These are phyloP conservation scores for Prunus mume DNA, from an alignment of 306 rosid species.

Conservation along the genomic window DNA sequence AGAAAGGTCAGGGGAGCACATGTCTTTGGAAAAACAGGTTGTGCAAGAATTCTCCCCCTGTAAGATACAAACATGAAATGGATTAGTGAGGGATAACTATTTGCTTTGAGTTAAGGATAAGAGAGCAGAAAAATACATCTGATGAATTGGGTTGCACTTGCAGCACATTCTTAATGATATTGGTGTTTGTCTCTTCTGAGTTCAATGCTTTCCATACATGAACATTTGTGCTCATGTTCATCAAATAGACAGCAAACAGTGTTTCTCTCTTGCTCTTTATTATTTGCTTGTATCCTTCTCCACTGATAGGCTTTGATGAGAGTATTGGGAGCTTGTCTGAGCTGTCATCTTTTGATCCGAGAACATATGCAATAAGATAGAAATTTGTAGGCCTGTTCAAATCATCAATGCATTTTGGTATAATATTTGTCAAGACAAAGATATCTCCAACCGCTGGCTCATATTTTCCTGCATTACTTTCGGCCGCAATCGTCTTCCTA, in stretches of 20 bases:
- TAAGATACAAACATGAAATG: neutral
- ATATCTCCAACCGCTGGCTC: constrained; percentile 49
- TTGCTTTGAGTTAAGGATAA: neutral
- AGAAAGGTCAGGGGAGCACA: neutral
- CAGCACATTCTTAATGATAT: constrained; percentile 35
- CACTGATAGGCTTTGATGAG: constrained; percentile 15
- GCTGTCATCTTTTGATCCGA: neutral
- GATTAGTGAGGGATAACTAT: neutral
- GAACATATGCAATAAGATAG: constrained; percentile 33
- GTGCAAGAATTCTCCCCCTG: constrained; percentile 39
- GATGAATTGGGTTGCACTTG: constrained; percentile 37
- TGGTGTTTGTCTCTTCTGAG: constrained; percentile 4
- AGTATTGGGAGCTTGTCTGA: neutral
- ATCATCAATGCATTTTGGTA: constrained; percentile 29
- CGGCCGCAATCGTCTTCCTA: neutral
- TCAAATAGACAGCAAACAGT: constrained; percentile 21
- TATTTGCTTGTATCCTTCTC: neutral
- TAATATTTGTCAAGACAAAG: constrained; percentile 42
- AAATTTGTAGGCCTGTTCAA: constrained; percentile 17
- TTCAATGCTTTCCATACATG: constrained; percentile 27
- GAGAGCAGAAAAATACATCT: constrained; percentile 6
- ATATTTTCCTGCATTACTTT: constrained; percentile 8
- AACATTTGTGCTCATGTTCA: constrained; percentile 28
- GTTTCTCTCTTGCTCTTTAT: neutral
- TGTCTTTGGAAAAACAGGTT: constrained; percentile 12